phyloP scores from a whole-genome alignment of 148 eudicot genomes.

The Rhododendron vialii region DNA sequence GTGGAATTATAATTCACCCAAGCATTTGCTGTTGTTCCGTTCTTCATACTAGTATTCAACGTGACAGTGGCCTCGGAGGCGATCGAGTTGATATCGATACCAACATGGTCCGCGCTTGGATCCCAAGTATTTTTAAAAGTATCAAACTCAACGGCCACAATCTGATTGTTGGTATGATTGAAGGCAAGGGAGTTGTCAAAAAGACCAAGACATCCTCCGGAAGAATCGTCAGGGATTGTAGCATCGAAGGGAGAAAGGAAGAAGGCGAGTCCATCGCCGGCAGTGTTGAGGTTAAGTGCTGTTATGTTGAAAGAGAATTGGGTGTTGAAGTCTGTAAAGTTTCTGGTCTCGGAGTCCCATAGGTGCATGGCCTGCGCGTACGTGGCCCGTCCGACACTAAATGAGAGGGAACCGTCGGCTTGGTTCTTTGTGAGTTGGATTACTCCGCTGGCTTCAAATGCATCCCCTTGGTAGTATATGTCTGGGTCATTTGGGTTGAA shows the following conservation, averaged over 20 bases:
- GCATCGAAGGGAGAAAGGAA: neutral
- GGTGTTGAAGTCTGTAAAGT: neutral
- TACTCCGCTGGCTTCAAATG: neutral
- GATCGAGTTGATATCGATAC: neutral
- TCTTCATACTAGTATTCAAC: neutral
- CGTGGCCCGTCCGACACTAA: neutral
- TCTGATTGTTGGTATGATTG: too few relatives aligned
- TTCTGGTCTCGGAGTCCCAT: neutral
- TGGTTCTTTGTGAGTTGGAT: neutral
- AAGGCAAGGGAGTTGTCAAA: too few relatives aligned
- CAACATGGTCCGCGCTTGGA: neutral
- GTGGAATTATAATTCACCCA: neutral
- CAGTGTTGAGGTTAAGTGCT: too few relatives aligned
- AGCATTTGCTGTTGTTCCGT: neutral
- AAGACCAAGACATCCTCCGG: neutral
- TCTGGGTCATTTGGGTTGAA: neutral
- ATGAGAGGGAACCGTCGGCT: neutral
- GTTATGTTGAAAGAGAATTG: too few relatives aligned
- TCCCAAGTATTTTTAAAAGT: neutral
- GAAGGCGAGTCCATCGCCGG: neutral
- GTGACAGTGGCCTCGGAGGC: neutral
- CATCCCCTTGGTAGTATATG: neutral
- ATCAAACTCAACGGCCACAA: too few relatives aligned
- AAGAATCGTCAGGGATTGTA: neutral
- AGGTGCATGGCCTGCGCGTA: neutral